A percentile compares a stretch with the other conserved stretches of the same genome.
These are phyloP conservation scores for Colletotrichum tofieldiae DNA, from an alignment of 2,329 filamentous ascomycete genomes.

Conservation along the genomic window DNA sequence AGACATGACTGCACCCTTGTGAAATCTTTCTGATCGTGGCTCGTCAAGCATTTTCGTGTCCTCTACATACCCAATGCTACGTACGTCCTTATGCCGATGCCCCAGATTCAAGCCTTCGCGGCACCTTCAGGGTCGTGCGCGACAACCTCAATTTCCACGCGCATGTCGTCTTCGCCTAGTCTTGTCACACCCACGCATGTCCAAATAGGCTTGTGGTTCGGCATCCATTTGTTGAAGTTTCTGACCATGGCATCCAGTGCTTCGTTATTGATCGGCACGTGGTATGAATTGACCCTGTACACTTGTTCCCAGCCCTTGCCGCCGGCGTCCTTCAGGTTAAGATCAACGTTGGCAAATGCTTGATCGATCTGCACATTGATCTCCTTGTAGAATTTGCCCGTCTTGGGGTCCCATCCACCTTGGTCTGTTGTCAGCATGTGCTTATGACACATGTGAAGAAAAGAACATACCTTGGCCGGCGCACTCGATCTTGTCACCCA, in stretches of 20 bases:
- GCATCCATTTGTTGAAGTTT: constrained; percentile 66
- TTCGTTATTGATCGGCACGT: constrained; percentile 58
- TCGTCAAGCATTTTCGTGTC: not conserved
- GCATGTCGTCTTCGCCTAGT: constrained; percentile 66
- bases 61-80: too few relatives aligned
- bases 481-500: constrained; percentile 64
- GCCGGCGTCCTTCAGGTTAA: constrained; percentile 65
- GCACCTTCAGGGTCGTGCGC: constrained; percentile 61
- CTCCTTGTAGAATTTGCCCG: constrained; percentile 50
- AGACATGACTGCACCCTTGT: not conserved
- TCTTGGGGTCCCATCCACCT: constrained; percentile 54
- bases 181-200: constrained; percentile 66
- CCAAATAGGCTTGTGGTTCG: constrained; percentile 68
- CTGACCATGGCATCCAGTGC: constrained; percentile 59
- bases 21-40: too few relatives aligned
- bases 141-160: constrained; percentile 72
- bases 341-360: constrained; percentile 72
- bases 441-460: too few relatives aligned
- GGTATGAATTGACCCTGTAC: constrained; percentile 63
- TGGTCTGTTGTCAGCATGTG: not conserved
- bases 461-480: constrained; percentile 60
- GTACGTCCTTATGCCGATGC: too few relatives aligned
- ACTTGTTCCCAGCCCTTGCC: constrained; percentile 72
- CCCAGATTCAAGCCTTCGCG: not conserved
- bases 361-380: constrained; percentile 64